Evolutionary conservation across 345 rosid species (phyloP).

Genomic region (Boechera stricta): DNA sequence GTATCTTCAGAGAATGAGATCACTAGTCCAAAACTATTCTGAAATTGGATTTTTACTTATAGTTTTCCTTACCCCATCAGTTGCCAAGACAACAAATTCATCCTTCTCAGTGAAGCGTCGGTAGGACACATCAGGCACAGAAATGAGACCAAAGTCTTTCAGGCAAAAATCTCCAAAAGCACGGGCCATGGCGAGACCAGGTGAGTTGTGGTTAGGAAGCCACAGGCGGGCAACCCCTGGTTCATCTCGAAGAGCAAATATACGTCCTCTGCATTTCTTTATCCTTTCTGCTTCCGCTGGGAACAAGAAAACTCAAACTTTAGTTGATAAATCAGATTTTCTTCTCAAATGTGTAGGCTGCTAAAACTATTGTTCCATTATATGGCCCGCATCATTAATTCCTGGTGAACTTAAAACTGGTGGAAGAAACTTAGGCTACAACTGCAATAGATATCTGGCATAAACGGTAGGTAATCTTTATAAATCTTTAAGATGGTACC

Average conservation of each 20-base stretch:
- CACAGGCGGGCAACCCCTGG: slow-evolving; percentile 95
- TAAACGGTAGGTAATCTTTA: background rate
- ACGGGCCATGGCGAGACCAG: slow-evolving; percentile 99
- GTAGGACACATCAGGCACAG: slow-evolving; percentile 83
- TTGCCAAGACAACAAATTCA: slow-evolving; percentile 91
- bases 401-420: background rate
- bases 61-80: slow-evolving; percentile 79
- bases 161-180: slow-evolving; percentile 99
- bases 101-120: slow-evolving; percentile 73
- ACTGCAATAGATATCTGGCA: background rate
- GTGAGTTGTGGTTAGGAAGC: slow-evolving; percentile 91
- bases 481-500: background rate
- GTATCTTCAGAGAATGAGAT: slow-evolving; percentile 19
- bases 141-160: slow-evolving; percentile 89
- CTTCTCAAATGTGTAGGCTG: slow-evolving; percentile 2
- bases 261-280: slow-evolving; percentile 80
- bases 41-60: background rate
- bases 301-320: slow-evolving; percentile 13
- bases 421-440: background rate
- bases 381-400: background rate
- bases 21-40: background rate
- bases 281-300: slow-evolving; percentile 97
- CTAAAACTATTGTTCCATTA: background rate
- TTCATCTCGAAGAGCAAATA: slow-evolving; percentile 91
- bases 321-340: background rate